Percentiles rank a stretch among this genome's conserved stretches.
These are phyloP conservation scores for Kwoniella bestiolae DNA, from an alignment of 768 basidiomycete genomes.

Conservation along the genomic window DNA sequence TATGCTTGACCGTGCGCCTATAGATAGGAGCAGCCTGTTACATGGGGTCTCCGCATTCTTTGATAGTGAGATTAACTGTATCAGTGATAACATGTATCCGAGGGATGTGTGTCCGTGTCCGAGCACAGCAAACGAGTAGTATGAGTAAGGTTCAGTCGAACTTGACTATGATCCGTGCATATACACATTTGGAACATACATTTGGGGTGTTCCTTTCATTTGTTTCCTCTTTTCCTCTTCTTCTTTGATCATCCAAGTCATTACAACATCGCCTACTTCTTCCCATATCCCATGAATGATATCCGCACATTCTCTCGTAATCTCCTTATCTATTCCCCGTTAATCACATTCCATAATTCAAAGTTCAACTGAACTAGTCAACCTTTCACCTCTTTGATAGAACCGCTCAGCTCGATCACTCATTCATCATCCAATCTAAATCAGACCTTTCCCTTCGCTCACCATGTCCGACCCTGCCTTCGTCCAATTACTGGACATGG, in stretches of 20 bases:
- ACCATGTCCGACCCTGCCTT: constrained; percentile 33
- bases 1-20: not conserved
- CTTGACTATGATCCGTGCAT: not conserved
- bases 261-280: too few species aligned
- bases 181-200: not conserved
- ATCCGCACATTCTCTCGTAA: not conserved
- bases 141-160: not conserved
- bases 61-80: not conserved
- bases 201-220: not conserved
- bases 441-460: not conserved
- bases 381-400: too few species aligned
- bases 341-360: too few species aligned
- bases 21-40: not conserved
- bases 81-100: not conserved
- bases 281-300: not conserved
- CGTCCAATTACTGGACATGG: constrained; percentile 60
- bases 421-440: not conserved
- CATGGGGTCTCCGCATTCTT: not conserved
- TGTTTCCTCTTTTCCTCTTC: not conserved
- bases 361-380: too few species aligned
- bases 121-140: not conserved
- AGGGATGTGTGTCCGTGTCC: not conserved
- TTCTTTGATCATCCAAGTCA: not conserved
- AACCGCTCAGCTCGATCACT: not conserved
- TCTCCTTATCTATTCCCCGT: not conserved